Base-by-base conservation (phyloP, 1,284 basidiomycete species). In the Cryptococcus maquisensis region DNA sequence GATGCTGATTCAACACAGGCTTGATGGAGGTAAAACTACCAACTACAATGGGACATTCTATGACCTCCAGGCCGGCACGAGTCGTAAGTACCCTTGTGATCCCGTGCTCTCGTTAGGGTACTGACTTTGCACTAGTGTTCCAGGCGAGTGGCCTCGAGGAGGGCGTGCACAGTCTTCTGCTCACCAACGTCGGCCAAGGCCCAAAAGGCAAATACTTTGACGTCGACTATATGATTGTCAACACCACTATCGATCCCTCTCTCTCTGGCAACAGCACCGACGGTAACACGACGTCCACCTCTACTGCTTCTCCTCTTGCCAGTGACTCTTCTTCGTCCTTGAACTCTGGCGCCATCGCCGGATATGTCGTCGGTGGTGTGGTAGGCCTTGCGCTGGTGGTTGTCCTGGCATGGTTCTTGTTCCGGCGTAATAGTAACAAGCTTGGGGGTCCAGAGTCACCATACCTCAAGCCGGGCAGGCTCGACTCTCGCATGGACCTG, bases 141-240 rank as follows among this genome's bases (percentile, higher is more conserved):
- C 18, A 35, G 0, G 63, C 58, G 7, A 51, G 39, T 13, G 47
- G 47, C 9, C 54, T 64, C 2, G 32, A 48, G 7, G 60, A 64
- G 8, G 55, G 54, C 1, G 52, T 49, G 3, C 63, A 64, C 44
- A 47, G 45, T 12, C 18, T 64, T 7, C 23, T 51, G 13, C 26
- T 62, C 16, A 62, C 55, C 15, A 62, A 65, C 28, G 24, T 59
- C 24, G 61, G 58, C 18, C 21, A 44, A 37, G 55, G 52, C 15
- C 38, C 50, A 2, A 35, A 24, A 12, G 60, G 55, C 6, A 52
- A 35, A 5, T 46, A 42, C 10, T 43, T 60, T 4, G 55, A 60
- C 38, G 48, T 65, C 37, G 61, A 61, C 43, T 62, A 59, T 35
- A 59, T 53, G 15, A 35, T 61, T 5, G 58, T 61, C 45, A 59